A percentile compares a stretch with the other conserved stretches of the same genome.
Conservation (phyloP, 140 eudicot genomes). For the Ambrosia hybrid region DNA sequence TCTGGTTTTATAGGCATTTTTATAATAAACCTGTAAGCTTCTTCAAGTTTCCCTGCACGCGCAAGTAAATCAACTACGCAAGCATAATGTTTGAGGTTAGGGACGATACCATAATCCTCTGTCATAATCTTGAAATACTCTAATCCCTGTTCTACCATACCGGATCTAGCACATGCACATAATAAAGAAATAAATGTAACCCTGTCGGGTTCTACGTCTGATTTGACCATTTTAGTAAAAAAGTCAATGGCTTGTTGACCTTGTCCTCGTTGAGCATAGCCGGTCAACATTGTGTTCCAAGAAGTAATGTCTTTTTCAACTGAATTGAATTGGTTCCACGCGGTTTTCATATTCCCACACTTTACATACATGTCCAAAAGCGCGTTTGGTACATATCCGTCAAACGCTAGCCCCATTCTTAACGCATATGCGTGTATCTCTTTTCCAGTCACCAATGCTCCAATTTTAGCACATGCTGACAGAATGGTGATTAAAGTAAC, state of each 20-base stretch:
- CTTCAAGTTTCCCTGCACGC: too few relatives aligned
- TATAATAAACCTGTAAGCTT: too few relatives aligned
- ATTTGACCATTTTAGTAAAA: slow-evolving; percentile 52
- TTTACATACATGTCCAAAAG: slow-evolving; percentile 79
- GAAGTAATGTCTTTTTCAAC: slow-evolving; percentile 52
- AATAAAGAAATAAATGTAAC: too few relatives aligned
- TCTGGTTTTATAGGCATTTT: too few relatives aligned
- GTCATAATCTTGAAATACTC: too few relatives aligned
- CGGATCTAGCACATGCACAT: too few relatives aligned
- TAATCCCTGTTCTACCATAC: too few relatives aligned
- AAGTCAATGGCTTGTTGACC: slow-evolving; percentile 53
- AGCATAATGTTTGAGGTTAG: too few relatives aligned
- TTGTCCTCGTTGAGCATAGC: slow-evolving; percentile 65
- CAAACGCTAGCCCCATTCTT: slow-evolving; percentile 50
- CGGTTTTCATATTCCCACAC: slow-evolving; percentile 66
- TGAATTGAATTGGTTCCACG: slow-evolving; percentile 58
- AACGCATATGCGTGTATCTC: slow-evolving; percentile 82
- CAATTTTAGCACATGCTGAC: slow-evolving; percentile 76
- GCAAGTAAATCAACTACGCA: too few relatives aligned
- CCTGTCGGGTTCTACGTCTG: slow-evolving; percentile 55
- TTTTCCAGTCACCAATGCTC: slow-evolving; percentile 71
- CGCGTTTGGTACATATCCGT: slow-evolving; percentile 72
- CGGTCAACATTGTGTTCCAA: slow-evolving; percentile 78
- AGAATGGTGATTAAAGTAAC: slow-evolving; percentile 61
- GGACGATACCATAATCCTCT: too few relatives aligned